These are phyloP conservation scores for Carallia brachiata DNA, from an alignment of 345 rosid species.

Conservation along the genomic window DNA sequence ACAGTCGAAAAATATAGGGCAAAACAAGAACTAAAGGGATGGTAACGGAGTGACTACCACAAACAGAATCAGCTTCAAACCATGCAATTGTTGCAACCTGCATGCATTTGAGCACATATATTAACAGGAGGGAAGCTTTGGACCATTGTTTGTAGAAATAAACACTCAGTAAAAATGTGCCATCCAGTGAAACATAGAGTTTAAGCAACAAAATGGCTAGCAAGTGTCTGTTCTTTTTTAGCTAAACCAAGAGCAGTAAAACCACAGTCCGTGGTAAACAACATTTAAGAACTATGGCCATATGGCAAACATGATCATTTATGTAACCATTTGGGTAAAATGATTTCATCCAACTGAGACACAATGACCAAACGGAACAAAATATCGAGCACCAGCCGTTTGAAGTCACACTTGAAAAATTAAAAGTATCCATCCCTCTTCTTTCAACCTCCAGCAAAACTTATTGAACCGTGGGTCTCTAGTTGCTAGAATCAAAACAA, in stretches of 20 bases:
- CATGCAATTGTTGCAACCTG: slow-evolving; percentile 99
- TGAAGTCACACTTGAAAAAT: too few species aligned
- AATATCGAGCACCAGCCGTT: too few species aligned
- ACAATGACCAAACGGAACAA: too few species aligned
- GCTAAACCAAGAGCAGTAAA: background rate
- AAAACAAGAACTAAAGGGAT: slow-evolving; percentile 93
- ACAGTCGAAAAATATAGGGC: slow-evolving; percentile 84
- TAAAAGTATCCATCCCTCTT: too few species aligned
- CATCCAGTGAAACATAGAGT: too few species aligned
- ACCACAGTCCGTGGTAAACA: background rate
- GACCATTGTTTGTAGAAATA: too few species aligned
- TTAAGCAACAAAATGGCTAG: background rate
- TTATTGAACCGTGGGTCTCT: background rate
- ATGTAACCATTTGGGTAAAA: background rate
- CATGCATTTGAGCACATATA: slow-evolving; percentile 24
- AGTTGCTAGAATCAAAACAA: background rate
- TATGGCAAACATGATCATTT: background rate
- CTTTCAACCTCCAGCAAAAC: background rate
- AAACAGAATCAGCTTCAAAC: slow-evolving; percentile 99
- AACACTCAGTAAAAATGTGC: too few species aligned
- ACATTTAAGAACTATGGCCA: background rate
- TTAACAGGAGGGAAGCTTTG: background rate
- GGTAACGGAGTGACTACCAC: slow-evolving; percentile 88
- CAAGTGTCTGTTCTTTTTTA: background rate
- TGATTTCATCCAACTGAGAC: background rate